phyloP scores from a whole-genome alignment of 164 flowering plant species.

The Pachysandra terminalis region DNA sequence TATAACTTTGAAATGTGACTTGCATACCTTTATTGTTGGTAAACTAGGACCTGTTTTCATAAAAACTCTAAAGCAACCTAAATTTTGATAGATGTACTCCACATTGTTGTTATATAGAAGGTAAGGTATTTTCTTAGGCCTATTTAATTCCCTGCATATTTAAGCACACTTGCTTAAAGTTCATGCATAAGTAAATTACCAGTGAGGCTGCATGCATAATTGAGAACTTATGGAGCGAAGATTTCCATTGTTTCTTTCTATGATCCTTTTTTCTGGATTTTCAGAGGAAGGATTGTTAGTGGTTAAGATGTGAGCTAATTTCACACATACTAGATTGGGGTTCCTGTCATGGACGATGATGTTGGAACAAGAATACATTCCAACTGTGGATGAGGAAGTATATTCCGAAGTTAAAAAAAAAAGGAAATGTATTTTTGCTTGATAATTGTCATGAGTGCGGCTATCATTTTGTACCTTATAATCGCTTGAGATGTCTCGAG shows the following conservation, averaged over 20 bases:
- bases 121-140: background rate
- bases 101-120: background rate
- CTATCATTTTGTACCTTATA: background rate
- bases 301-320: no score
- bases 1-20: background rate
- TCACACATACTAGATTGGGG: background rate
- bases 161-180: background rate
- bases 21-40: background rate
- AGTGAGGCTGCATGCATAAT: background rate
- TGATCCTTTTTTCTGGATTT: no score
- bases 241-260: no score
- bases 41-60: no score
- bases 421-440: no score
- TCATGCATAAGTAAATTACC: background rate
- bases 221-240: no score
- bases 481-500: no score
- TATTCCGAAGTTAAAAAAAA: no score
- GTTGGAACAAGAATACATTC: background rate
- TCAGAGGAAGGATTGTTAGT: no score
- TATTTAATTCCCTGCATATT: background rate
- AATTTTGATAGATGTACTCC: background rate
- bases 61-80: background rate
- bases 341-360: background rate
- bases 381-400: background rate
- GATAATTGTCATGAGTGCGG: background rate